Base-by-base conservation (phyloP, 805 yeast species). In the Monosporozyma solicola region DNA sequence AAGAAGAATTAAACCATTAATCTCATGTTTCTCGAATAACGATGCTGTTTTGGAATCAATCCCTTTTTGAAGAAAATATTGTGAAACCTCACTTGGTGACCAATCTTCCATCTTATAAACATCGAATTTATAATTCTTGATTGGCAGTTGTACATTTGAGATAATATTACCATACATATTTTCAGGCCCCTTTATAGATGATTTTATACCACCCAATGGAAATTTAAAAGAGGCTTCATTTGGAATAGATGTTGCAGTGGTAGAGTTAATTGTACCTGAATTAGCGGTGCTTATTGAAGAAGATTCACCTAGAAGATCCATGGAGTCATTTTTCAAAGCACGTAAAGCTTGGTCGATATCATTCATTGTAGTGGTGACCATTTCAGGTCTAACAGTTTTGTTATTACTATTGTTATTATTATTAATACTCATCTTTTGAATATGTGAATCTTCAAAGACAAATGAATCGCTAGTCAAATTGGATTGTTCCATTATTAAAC, bases 51-150 rank as follows among this genome's bases (percentile, higher is more conserved):
- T 78, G 53, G 75, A 64, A 55, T 87, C 95, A 63, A 88, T 87
- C 5, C 92, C 92, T 39, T 82, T 70, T 22, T 74, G 74, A 1
- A 80, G 75, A 62, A 94, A 88, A 67, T 87, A 88, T 5, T 83
- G 77, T 1, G 85, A 77, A 0, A 94, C 98, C 61, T 94, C 89
- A 48, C 80, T 78, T 0, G 98, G 92, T 1, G 87, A 72, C 99
- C 99, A 94, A 10, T 69, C 63, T 41, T 66, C 67, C 7, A 81
- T 85, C 32, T 73, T 71, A 31, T 24, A 13, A 7, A 29, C 16
- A 37, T 50, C 52, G 10, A 50, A 16, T 15, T 48, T 25, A 24
- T 43, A 43, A 22, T 13, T 24, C 8, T 22, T 11, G 6, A 11
- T 4, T 24, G 24, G 27, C 20, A 20, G 3, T 11, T 10, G 22